Conservation (phyloP, 2,329 filamentous ascomycete genomes). For the Onygenales sp. region DNA sequence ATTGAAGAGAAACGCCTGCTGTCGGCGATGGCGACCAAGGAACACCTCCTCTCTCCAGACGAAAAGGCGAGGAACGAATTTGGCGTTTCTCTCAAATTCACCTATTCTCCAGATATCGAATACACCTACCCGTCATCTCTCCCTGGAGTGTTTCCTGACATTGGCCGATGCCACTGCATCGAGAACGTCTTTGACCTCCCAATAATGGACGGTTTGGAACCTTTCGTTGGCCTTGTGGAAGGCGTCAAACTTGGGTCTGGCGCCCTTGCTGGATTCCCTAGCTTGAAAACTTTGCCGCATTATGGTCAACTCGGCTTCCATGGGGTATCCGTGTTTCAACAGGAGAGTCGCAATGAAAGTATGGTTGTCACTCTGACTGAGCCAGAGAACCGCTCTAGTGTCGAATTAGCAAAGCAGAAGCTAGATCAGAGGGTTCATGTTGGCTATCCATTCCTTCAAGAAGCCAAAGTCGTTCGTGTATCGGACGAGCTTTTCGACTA, state of each 20-base stretch:
- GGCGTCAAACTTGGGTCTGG: constrained; percentile 72
- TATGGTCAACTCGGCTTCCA: constrained; percentile 74
- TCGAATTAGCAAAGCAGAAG: constrained; percentile 64
- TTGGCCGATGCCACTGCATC: constrained; percentile 77
- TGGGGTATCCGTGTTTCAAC: constrained; percentile 88
- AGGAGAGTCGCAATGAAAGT: constrained; percentile 92
- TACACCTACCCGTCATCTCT: constrained; percentile 83
- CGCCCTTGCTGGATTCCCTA: constrained; percentile 90
- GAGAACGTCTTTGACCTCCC: constrained; percentile 96
- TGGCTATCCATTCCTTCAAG: constrained; percentile 89
- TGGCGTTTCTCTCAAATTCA: constrained; percentile 87
- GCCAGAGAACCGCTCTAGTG: constrained; percentile 59
- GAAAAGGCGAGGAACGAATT: constrained; percentile 82
- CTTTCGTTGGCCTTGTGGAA: constrained; percentile 71
- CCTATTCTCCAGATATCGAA: constrained; percentile 65
- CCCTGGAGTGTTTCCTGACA: constrained; percentile 80
- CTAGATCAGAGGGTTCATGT: constrained; percentile 81
- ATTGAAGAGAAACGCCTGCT: constrained; percentile 87
- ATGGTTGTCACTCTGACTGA: constrained; percentile 81
- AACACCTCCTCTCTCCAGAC: constrained; percentile 63
- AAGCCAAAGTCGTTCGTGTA: constrained; percentile 80
- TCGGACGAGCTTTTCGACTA: constrained; percentile 94
- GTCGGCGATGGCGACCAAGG: constrained; percentile 74
- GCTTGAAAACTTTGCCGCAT: constrained; percentile 75
- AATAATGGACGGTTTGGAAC: constrained; percentile 78